Evolutionary conservation across 2,329 filamentous ascomycete species (phyloP), one percentile per base, ranked within the genome.

Genomic region (Aspergillus hortae): DNA sequence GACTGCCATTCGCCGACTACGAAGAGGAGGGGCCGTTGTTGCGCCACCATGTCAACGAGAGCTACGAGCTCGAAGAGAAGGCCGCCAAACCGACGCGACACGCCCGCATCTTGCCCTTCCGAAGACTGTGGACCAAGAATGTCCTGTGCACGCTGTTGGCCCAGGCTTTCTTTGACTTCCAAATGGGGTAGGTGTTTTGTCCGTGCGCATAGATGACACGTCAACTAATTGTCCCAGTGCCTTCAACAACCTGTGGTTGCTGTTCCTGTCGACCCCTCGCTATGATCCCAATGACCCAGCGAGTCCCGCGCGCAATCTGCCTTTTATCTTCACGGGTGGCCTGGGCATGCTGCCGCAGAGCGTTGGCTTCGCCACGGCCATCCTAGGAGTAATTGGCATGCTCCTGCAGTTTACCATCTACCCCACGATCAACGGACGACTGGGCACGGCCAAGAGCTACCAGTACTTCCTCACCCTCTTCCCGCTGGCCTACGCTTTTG

Each of bases 171-270:
- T 86, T 88, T 67, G 85, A 88, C 65, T 87, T 90, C 62, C 87
- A 90, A 69, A 79, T 90, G 69, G 72, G 72, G 64, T 66, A 55
- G 45, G 60, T 56, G 17, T 12, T 21, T 21, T n/a, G 4, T n/a
- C 33, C 7, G 44, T 38, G 5, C 12, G n/a, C 21, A 40, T 17
- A 32, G 9, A 6, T 11, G 19, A 33, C 12, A 49, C 35, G n/a
- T 36, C 9, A 11, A 12, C 44, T 59, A 30, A 61, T 49, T 14
- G 7, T 14, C n/a, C 9, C 64, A 85, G 84, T 55, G 87, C 87
- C 25, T 91, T 90, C 74, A 86, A 89, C 65, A 85, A 86, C 15
- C 79, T 91, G 19, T 90, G 87, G 85, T 85, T 88, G 46, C 80
- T 90, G 44, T 91, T 91, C 72, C 80, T 91, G 42, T 90, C 88